These are phyloP conservation scores for Phytophthora europaea DNA, from an alignment of 352 stramenopile species.

Conservation along the genomic window DNA sequence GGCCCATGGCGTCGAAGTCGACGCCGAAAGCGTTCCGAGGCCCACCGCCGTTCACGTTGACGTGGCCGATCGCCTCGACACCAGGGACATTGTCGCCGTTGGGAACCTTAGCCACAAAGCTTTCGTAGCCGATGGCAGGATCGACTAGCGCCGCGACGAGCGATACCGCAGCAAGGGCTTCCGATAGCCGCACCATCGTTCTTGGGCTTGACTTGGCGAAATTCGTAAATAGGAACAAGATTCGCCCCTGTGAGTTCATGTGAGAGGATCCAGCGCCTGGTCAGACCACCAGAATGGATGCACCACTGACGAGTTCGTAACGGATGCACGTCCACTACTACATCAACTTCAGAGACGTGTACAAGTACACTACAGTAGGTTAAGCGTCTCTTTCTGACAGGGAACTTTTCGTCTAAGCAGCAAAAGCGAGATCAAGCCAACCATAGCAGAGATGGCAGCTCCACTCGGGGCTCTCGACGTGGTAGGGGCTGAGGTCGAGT, in stretches of 20 bases:
- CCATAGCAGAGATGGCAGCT: neutral
- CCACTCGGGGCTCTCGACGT: neutral
- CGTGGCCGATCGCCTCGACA: slow-evolving; percentile 39
- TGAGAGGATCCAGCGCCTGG: neutral
- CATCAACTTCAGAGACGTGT: neutral
- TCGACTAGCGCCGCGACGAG: slow-evolving; percentile 8
- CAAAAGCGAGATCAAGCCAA: neutral
- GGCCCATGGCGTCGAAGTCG: slow-evolving; percentile 24
- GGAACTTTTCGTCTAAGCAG: neutral
- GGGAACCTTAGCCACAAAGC: slow-evolving; percentile 24
- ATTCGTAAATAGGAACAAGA: neutral
- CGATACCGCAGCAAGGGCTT: neutral
- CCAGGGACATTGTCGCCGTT: slow-evolving; percentile 43
- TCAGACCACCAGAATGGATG: neutral
- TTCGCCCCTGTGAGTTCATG: neutral
- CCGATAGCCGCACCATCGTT: neutral
- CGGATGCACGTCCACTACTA: too few relatives aligned
- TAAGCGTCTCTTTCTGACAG: neutral
- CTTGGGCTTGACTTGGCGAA: neutral
- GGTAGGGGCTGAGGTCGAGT: neutral
- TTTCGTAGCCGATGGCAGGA: slow-evolving; percentile 12
- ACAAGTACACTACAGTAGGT: neutral
- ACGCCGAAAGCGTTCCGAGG: slow-evolving; percentile 35
- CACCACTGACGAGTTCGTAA: too few relatives aligned
- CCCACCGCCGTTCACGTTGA: slow-evolving; percentile 16